Percentiles rank a stretch among this genome's conserved stretches.
Conservation (phyloP, 2,329 filamentous ascomycete genomes). For the Penicillium frequentans region DNA sequence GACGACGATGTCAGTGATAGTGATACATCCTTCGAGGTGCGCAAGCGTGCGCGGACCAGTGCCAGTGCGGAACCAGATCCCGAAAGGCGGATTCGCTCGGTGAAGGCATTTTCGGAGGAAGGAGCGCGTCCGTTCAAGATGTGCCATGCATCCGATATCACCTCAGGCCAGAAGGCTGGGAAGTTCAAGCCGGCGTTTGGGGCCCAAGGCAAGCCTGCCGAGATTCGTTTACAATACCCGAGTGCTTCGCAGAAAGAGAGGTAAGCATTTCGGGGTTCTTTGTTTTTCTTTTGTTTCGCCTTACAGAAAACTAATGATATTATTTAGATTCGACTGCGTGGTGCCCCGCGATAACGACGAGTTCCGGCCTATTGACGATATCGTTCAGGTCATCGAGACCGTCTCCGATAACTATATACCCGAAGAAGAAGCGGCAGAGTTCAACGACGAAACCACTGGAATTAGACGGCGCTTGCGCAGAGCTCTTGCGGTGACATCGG, state of each 20-base stretch:
- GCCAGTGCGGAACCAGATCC: conserved; percentile 45
- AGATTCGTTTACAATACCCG: conserved; percentile 79
- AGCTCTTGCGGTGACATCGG: conserved; percentile 66
- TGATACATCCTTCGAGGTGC: conserved; percentile 42
- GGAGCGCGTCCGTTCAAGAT: conserved; percentile 40
- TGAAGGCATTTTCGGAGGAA: conserved; percentile 46
- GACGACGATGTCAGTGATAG: conserved; percentile 45
- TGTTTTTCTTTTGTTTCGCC: neutral
- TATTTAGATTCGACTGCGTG: conserved; percentile 68
- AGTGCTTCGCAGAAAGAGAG: conserved; percentile 68
- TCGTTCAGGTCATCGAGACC: conserved; percentile 67
- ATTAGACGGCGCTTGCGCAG: conserved; percentile 75
- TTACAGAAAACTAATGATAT: conserved; percentile 20
- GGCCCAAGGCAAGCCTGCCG: conserved; percentile 42
- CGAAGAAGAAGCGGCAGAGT: conserved; percentile 63
- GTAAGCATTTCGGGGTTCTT: conserved; percentile 41
- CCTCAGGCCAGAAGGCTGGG: conserved; percentile 40
- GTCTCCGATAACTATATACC: conserved; percentile 77
- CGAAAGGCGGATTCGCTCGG: conserved; percentile 45
- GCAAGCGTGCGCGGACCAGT: conserved; percentile 44
- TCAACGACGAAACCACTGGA: conserved; percentile 71
- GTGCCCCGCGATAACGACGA: conserved; percentile 77
- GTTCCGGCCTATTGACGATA: conserved; percentile 65
- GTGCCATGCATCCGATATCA: conserved; percentile 53
- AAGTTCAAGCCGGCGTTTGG: conserved; percentile 56